A percentile compares a stretch with the other conserved stretches of the same genome.
Conservation (phyloP, 2,329 filamentous ascomycete genomes). For the Pestalotiopsis sp. region DNA sequence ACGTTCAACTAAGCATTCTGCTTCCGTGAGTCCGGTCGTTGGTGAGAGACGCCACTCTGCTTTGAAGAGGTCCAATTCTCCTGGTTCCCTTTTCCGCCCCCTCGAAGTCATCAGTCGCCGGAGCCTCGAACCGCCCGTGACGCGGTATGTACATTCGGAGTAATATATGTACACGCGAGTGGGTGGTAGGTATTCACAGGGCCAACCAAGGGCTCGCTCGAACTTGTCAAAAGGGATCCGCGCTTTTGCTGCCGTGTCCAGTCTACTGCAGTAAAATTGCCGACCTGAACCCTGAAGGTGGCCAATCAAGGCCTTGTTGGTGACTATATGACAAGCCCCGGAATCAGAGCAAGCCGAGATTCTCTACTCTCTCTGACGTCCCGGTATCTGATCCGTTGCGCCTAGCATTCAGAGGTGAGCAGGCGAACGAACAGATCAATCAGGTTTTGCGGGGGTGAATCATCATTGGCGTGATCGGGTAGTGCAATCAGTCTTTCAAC, state of each 20-base stretch:
- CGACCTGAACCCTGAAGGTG: background rate
- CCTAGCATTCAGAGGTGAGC: background rate
- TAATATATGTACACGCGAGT: background rate
- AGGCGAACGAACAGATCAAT: background rate
- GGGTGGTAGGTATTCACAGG: too few relatives aligned
- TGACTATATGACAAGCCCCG: background rate
- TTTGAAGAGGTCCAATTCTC: background rate
- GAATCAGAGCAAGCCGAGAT: background rate
- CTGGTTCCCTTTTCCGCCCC: background rate
- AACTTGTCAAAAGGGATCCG: background rate
- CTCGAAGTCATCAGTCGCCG: background rate
- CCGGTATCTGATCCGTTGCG: background rate
- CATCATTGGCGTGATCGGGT: background rate
- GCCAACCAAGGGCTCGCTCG: background rate
- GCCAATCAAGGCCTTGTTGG: background rate
- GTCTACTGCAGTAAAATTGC: background rate
- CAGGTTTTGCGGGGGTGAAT: background rate
- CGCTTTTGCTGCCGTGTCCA: background rate
- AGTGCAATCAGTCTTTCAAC: background rate
- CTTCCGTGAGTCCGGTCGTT: too few relatives aligned
- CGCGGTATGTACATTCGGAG: background rate
- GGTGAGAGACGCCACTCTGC: background rate
- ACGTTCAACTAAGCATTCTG: background rate
- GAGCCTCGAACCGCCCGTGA: background rate
- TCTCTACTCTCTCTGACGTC: background rate